Conservation (phyloP, 306 rosid species). For the Prunus armeniaca region DNA sequence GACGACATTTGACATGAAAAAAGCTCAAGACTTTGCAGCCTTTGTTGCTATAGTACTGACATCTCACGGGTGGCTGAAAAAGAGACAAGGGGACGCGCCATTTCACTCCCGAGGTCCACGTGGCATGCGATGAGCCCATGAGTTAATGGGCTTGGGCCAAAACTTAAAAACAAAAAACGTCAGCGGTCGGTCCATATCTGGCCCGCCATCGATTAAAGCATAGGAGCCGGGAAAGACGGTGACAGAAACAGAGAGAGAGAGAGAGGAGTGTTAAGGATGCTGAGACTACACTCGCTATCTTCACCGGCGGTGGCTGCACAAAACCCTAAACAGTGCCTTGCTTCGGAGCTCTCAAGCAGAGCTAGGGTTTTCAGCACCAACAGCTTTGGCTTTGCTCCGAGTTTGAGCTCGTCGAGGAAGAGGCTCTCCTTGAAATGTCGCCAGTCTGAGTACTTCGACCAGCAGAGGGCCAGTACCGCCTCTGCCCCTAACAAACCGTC, state of each 20-base stretch:
- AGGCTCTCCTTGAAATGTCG: conserved; percentile 51
- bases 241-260: neutral
- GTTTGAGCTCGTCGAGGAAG: conserved; percentile 11
- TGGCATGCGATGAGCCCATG: neutral
- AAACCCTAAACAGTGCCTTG: conserved; percentile 24
- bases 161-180: neutral
- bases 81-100: neutral
- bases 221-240: conserved; percentile 13
- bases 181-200: neutral
- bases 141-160: neutral
- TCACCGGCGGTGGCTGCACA: conserved; percentile 30
- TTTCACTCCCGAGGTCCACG: neutral
- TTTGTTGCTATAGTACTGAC: neutral
- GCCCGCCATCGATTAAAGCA: neutral
- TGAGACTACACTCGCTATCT: conserved; percentile 41
- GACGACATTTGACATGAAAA: conserved; percentile 32
- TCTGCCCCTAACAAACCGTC: conserved; percentile 26
- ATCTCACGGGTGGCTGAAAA: conserved; percentile 13
- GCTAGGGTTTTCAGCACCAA: conserved; percentile 23
- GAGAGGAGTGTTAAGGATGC: conserved; percentile 27
- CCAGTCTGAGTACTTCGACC: conserved; percentile 54
- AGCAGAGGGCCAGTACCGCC: conserved; percentile 25
- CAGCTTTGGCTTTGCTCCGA: conserved; percentile 27
- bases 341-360: conserved; percentile 17
- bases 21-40: neutral